Conservation (phyloP, 441 rosid species). For the Erysimum cheiri region DNA sequence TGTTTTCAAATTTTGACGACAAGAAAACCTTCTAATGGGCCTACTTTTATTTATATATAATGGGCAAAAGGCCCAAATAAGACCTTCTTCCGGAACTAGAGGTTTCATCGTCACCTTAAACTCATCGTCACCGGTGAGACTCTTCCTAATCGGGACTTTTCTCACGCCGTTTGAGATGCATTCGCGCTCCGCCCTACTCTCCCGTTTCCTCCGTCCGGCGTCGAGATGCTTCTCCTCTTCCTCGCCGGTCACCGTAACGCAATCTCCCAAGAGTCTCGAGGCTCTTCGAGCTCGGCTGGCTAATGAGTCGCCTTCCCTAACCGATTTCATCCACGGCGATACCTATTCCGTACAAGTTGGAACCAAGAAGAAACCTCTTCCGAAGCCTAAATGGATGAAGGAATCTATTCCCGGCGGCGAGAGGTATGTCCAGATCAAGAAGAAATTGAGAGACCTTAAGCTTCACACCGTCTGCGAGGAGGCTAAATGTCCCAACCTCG, state of each 20-base stretch:
- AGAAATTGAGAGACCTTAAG: conserved; percentile 85
- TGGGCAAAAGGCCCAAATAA: neutral
- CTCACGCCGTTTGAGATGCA: conserved; percentile 32
- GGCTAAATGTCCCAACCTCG: conserved; percentile 90
- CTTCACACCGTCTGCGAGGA: conserved; percentile 98
- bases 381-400: conserved; percentile 98
- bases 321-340: conserved; percentile 64
- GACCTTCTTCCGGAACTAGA: neutral
- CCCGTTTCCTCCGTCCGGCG: conserved; percentile 38
- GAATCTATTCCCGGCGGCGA: conserved; percentile 94
- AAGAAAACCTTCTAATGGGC: too few relatives aligned
- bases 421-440: conserved; percentile 95
- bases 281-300: conserved; percentile 88
- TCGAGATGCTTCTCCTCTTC: conserved; percentile 50
- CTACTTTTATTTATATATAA: neutral
- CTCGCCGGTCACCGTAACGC: conserved; percentile 47
- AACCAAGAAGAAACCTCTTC: conserved; percentile 91
- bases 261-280: conserved; percentile 64
- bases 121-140: neutral
- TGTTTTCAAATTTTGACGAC: too few relatives aligned
- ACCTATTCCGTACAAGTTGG: conserved; percentile 92
- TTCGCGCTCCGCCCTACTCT: conserved; percentile 37
- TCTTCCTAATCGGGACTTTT: conserved; percentile 22
- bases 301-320: conserved; percentile 65
- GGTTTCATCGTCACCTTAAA: conserved; percentile 7